Conservation (phyloP, 1,284 basidiomycete genomes). For the Takashimella koratensis region DNA sequence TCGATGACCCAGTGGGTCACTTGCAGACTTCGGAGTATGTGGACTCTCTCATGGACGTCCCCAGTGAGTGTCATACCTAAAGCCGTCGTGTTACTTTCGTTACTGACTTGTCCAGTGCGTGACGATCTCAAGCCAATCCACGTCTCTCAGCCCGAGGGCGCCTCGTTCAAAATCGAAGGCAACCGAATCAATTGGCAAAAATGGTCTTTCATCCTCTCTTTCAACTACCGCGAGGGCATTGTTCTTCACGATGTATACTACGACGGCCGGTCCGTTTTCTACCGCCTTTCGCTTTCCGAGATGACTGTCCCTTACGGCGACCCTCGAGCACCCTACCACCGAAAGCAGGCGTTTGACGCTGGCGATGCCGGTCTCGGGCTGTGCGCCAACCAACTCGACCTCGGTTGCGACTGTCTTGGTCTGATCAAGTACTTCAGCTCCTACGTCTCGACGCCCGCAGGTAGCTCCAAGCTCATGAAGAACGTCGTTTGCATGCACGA, state of each 20-base stretch:
- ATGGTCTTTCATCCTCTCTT: slow-evolving; percentile 21
- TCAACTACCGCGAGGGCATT: slow-evolving; percentile 39
- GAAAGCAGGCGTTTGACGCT: slow-evolving; percentile 47
- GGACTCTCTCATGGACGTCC: slow-evolving; percentile 17
- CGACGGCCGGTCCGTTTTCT: slow-evolving; percentile 37
- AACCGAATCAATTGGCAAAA: slow-evolving; percentile 52
- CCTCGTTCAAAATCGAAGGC: slow-evolving; percentile 78
- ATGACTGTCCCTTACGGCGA: slow-evolving; percentile 50
- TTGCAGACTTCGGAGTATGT: slow-evolving; percentile 34
- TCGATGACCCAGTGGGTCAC: slow-evolving; percentile 23
- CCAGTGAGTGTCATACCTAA: no score
- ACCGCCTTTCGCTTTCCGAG: slow-evolving; percentile 44
- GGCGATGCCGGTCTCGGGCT: slow-evolving; percentile 46
- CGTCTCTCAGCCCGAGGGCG: slow-evolving; percentile 81
- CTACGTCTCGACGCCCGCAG: slow-evolving; percentile 22
- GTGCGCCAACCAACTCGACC: slow-evolving; percentile 42
- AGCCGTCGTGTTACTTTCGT: no score
- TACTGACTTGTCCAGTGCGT: no score
- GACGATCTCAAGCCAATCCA: slow-evolving; percentile 77
- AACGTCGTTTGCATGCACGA: slow-evolving; percentile 49
- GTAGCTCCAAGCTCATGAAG: slow-evolving; percentile 14
- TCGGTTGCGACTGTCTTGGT: slow-evolving; percentile 50
- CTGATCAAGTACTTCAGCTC: slow-evolving; percentile 43
- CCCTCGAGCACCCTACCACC: slow-evolving; percentile 21
- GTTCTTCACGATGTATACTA: slow-evolving; percentile 37